Evolutionary conservation across 306 rosid species (phyloP).

Genomic region (Vigna mungo): DNA sequence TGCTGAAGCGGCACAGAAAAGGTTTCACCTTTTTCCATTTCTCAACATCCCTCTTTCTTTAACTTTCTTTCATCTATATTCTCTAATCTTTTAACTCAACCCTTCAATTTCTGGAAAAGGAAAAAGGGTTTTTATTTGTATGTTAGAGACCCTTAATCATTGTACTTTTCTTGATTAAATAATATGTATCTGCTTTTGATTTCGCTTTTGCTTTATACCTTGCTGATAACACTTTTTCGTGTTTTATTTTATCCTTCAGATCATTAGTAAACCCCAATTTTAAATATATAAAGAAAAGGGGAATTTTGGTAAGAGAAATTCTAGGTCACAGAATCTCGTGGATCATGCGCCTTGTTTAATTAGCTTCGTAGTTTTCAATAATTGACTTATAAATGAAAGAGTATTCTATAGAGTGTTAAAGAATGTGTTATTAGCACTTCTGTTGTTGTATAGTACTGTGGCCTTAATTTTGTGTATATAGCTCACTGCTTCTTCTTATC

Average conservation of each 20-base stretch:
- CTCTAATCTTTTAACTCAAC: neutral
- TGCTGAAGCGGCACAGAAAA: constrained; percentile 94
- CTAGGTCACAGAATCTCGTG: neutral
- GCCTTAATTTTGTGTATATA: constrained; percentile 6
- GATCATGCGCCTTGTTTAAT: neutral
- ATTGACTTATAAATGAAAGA: too few species aligned
- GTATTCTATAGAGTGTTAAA: too few species aligned
- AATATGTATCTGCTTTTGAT: constrained; percentile 8
- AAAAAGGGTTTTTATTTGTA: neutral
- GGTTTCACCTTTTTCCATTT: constrained; percentile 41
- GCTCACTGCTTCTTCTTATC: constrained; percentile 21
- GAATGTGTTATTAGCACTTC: neutral
- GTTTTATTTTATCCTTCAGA: neutral
- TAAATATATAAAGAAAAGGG: neutral
- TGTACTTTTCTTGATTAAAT: neutral
- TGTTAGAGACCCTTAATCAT: neutral
- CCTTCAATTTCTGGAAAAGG: neutral
- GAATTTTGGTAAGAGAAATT: neutral
- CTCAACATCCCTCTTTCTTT: neutral
- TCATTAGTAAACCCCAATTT: constrained; percentile 1
- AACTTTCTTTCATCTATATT: neutral
- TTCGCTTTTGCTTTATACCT: neutral
- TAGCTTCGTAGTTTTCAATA: neutral
- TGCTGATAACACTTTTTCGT: constrained; percentile 1
- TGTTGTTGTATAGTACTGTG: constrained; percentile 16